These are phyloP conservation scores for Taxillus chinensis DNA, from an alignment of 164 flowering plant species.

Conservation along the genomic window DNA sequence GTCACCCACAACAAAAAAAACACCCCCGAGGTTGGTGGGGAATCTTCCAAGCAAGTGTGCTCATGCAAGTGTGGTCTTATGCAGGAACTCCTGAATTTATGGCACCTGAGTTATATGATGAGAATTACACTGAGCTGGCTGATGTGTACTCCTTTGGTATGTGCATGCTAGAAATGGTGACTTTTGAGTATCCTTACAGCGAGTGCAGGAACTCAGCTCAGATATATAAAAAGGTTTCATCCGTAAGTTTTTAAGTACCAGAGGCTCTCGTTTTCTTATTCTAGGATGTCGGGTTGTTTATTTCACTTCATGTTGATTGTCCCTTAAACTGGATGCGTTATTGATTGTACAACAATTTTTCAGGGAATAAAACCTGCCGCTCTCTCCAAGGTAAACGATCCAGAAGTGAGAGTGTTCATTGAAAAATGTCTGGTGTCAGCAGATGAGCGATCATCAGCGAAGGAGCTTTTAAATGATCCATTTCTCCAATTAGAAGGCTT, in stretches of 20 bases:
- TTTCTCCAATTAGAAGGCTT: conserved; percentile 43
- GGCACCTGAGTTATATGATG: conserved; percentile 69
- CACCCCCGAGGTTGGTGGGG: too few relatives aligned
- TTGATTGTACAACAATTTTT: not conserved
- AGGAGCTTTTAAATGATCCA: conserved; percentile 52
- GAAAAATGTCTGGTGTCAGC: conserved; percentile 57
- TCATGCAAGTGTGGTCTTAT: not conserved
- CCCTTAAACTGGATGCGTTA: not conserved
- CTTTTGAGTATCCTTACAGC: conserved; percentile 55
- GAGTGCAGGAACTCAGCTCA: conserved; percentile 62
- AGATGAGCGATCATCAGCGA: conserved; percentile 39
- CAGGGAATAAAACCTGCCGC: conserved; percentile 66
- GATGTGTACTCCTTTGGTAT: conserved; percentile 71
- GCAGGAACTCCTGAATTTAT: conserved; percentile 61
- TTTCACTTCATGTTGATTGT: not conserved
- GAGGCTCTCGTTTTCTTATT: not conserved
- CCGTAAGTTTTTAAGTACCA: conserved; percentile 26
- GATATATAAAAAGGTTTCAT: conserved; percentile 52
- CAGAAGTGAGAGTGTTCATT: conserved; percentile 37
- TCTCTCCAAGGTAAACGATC: conserved; percentile 41
- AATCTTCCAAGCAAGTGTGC: too few relatives aligned
- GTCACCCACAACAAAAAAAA: too few relatives aligned
- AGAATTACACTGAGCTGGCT: conserved; percentile 54
- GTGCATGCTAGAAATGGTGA: conserved; percentile 72
- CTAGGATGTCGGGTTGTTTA: not conserved